Evolutionary conservation across 345 rosid genomes (phyloP).

Genomic region (Aquilaria malaccensis): DNA sequence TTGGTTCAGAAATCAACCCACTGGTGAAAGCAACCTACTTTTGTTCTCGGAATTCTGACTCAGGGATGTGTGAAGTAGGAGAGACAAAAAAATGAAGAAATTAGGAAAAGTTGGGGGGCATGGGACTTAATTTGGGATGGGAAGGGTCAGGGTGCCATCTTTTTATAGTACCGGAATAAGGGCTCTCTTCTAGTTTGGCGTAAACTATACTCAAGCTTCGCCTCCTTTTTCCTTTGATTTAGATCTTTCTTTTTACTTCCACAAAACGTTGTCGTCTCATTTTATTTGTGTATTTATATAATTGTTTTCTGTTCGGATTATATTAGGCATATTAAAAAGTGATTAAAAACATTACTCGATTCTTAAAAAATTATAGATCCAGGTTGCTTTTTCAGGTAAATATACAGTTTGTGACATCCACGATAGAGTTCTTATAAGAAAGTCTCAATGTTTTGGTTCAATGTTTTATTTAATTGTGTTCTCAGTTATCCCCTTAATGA

Average conservation of each 20-base stretch:
- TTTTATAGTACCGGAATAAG: slow-evolving; percentile 29
- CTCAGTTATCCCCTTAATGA: no score
- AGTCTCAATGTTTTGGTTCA: no score
- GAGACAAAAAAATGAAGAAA: not conserved
- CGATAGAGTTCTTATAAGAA: no score
- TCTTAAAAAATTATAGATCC: no score
- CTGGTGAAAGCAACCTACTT: not conserved
- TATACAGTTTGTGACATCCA: no score
- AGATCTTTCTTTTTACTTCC: slow-evolving; percentile 18
- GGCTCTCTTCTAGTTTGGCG: slow-evolving; percentile 38
- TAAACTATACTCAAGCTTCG: slow-evolving; percentile 47
- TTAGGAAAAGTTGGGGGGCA: not conserved
- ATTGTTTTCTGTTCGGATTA: no score
- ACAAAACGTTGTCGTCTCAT: not conserved
- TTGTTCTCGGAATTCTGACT: not conserved
- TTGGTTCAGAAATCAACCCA: slow-evolving; percentile 1
- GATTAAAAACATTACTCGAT: no score
- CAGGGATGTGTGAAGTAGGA: not conserved
- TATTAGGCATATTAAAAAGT: no score
- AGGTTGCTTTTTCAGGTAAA: no score
- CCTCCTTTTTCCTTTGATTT: not conserved
- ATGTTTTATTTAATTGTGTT: no score
- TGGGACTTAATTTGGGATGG: slow-evolving; percentile 11
- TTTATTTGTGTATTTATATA: no score
- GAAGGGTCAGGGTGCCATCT: slow-evolving; percentile 7